Evolutionary conservation across 495 filamentous ascomycete species (phyloP), one percentile per base, ranked within the genome.

Genomic region (Talaromyces wortmannii): DNA sequence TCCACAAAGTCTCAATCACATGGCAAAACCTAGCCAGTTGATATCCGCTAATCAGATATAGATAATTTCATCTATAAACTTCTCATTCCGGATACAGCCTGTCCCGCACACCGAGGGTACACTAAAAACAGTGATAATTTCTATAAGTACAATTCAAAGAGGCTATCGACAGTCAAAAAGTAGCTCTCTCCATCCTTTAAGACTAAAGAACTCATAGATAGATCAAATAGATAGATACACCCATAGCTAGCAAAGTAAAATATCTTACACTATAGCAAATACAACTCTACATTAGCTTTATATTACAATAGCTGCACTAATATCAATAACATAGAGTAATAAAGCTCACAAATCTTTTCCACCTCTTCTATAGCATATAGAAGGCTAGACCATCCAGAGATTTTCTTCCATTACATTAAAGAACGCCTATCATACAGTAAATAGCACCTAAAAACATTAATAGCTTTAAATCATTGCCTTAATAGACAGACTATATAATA

Each of bases 161-260:
- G 33, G 6, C 33, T 36, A 12, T 12, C 33, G 33, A 36, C 33
- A 12, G 33, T 36, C 33, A 12, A 12, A 6, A 12, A 12, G 6
- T 36, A 12, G 33, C 12, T 36, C 33, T 36, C 33, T 6, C 33
- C 33, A 12, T 36, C 33, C 33, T 36, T 12, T 12, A 36, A 12
- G 12, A 36, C 45, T n/a, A n/a, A n/a, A n/a, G n/a, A n/a, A n/a
- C n/a, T n/a, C 45, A 48, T 17, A 8, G 45, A 48, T n/a, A n/a
- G 45, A n/a, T 48, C n/a, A 48, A n/a, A 17, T 17, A 8, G 45
- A 48, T 48, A n/a, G 6, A n/a, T 17, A n/a, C n/a, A 17, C 16
- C 45, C 45, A 48, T 48, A n/a, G 16, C 45, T n/a, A n/a, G 45
- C 45, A 48, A 6, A 48, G n/a, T 48, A n/a, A n/a, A 48, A 48